phyloP scores from a whole-genome alignment of 192 early-diverging fungal species.

The Spinellus fusiger region DNA sequence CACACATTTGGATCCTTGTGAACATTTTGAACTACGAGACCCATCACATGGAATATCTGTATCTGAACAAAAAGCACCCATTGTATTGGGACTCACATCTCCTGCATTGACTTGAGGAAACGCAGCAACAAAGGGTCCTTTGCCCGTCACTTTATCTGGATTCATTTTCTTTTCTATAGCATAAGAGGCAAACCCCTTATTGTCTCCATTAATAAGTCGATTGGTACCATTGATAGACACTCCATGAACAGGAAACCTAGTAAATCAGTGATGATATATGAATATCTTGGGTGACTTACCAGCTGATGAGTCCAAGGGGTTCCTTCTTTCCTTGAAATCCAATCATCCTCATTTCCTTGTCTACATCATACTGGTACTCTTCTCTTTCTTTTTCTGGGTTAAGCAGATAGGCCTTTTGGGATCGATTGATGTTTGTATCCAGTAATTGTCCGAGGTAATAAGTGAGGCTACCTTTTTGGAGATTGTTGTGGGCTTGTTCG shows the following conservation, averaged over 20 bases:
- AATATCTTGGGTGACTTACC: slow-evolving; percentile 15
- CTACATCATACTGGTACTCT: slow-evolving; percentile 22
- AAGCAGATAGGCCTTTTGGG: slow-evolving; percentile 19
- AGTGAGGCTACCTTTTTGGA: slow-evolving; percentile 8
- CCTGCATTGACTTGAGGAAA: slow-evolving; percentile 29
- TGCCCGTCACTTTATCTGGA: slow-evolving; percentile 12
- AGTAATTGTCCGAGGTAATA: slow-evolving; percentile 18
- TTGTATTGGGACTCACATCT: slow-evolving; percentile 28
- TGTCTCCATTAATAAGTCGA: slow-evolving; percentile 25
- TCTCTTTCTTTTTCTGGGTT: slow-evolving; percentile 23
- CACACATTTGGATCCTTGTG: slow-evolving; percentile 9
- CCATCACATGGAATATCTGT: slow-evolving; percentile 29
- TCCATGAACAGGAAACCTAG: slow-evolving; percentile 29
- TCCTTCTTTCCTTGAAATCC: slow-evolving; percentile 12
- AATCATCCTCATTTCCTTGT: slow-evolving; percentile 27
- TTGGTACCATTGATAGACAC: slow-evolving; percentile 29
- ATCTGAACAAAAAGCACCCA: slow-evolving; percentile 26
- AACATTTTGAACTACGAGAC: slow-evolving; percentile 2
- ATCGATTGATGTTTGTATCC: slow-evolving; percentile 28
- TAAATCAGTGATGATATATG: too few species aligned
- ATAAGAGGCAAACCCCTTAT: slow-evolving; percentile 32
- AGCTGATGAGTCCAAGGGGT: slow-evolving; percentile 21
- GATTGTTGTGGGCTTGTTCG: slow-evolving; percentile 17
- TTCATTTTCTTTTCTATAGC: slow-evolving; percentile 17
- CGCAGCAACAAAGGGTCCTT: slow-evolving; percentile 21